A percentile compares a stretch with the other conserved stretches of the same genome.
Evolutionary conservation across 148 eudicot genomes (phyloP).

Genomic region (Chenopodium quinoa): DNA sequence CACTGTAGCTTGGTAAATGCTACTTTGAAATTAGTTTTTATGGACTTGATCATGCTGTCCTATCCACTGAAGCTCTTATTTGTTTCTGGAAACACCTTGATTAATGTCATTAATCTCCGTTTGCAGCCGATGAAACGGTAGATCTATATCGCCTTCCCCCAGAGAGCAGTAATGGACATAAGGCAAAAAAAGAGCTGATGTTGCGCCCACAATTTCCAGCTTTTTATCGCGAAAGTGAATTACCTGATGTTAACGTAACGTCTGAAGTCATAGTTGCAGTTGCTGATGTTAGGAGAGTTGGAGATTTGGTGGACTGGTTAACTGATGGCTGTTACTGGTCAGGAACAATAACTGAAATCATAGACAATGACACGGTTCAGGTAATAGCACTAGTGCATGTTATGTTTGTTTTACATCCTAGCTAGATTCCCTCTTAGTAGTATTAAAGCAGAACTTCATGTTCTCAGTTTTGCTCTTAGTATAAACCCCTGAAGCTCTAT

Average conservation of each 20-base stretch:
- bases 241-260: slow-evolving; percentile 35
- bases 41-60: not conserved
- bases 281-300: slow-evolving; percentile 62
- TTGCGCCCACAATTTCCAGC: slow-evolving; percentile 72
- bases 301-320: slow-evolving; percentile 79
- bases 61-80: not conserved
- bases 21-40: not conserved
- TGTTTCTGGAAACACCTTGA: not conserved
- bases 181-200: slow-evolving; percentile 48
- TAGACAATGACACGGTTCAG: slow-evolving; percentile 49
- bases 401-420: not conserved
- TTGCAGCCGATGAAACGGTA: slow-evolving; percentile 49
- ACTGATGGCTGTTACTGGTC: slow-evolving; percentile 64
- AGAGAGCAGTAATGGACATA: slow-evolving; percentile 13
- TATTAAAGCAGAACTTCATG: too few relatives aligned
- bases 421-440: too few relatives aligned
- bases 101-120: slow-evolving; percentile 5
- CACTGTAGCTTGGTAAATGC: not conserved
- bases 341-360: slow-evolving; percentile 52
- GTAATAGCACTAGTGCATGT: slow-evolving; percentile 29
- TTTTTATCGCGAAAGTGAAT: slow-evolving; percentile 37
- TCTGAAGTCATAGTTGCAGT: slow-evolving; percentile 52
- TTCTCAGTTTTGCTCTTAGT: too few relatives aligned
- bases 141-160: slow-evolving; percentile 44
- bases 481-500: not conserved